Conservation (phyloP, 1,284 basidiomycete genomes). For the Gomphus bonarii region DNA sequence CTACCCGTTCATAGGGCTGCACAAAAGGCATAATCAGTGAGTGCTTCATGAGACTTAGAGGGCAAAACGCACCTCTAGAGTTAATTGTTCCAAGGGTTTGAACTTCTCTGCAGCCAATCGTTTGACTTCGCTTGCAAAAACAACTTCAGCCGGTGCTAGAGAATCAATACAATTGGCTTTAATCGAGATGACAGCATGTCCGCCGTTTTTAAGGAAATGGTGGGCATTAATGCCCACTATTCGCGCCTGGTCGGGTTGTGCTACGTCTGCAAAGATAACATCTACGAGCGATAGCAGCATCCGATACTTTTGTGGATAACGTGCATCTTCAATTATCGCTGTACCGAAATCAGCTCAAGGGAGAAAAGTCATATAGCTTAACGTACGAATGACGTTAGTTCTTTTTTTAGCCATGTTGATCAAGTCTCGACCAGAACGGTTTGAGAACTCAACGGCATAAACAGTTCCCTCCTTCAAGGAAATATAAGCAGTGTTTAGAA, state of each 20-base stretch:
- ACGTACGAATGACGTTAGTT: slow-evolving; percentile 95
- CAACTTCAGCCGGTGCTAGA: slow-evolving; percentile 79
- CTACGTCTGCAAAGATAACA: slow-evolving; percentile 96
- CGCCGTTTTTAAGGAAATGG: slow-evolving; percentile 92
- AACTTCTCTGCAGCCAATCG: slow-evolving; percentile 73
- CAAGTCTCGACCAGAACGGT: slow-evolving; percentile 92
- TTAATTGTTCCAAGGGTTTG: slow-evolving; percentile 92
- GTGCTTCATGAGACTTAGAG: neutral
- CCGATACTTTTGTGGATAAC: slow-evolving; percentile 89
- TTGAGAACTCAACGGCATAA: slow-evolving; percentile 98
- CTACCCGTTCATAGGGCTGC: slow-evolving; percentile 17
- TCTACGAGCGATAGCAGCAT: slow-evolving; percentile 92
- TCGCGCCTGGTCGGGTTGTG: slow-evolving; percentile 97
- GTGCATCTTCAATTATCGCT: slow-evolving; percentile 98
- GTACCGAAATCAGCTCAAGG: slow-evolving; percentile 3
- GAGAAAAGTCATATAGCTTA: neutral
- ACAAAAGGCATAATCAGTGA: neutral
- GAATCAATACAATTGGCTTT: slow-evolving; percentile 99
- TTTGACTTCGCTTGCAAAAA: slow-evolving; percentile 88
- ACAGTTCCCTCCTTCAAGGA: slow-evolving; percentile 76
- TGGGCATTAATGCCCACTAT: slow-evolving; percentile 92
- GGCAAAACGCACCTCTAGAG: slow-evolving; percentile 44
- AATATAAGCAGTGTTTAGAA: slow-evolving; percentile 7
- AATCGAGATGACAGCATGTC: slow-evolving; percentile 94
- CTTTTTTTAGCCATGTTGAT: slow-evolving; percentile 99